A percentile compares a stretch with the other conserved stretches of the same genome.
These are phyloP conservation scores for Russula dissimulans DNA, from an alignment of 768 basidiomycete genomes.

Conservation along the genomic window DNA sequence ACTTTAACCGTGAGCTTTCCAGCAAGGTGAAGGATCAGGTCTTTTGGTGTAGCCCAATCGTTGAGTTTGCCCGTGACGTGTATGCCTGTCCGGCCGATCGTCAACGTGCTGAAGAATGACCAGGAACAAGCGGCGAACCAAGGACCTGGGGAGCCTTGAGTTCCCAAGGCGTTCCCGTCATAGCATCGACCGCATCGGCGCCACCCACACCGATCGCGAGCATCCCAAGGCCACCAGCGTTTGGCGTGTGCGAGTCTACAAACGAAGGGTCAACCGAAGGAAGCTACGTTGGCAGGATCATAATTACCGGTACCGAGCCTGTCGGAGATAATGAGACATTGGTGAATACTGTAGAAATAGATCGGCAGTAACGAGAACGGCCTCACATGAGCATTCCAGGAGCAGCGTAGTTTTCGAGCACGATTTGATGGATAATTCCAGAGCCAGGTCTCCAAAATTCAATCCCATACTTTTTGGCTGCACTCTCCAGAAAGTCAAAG, in stretches of 20 bases:
- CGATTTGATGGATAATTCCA: slow-evolving; percentile 95
- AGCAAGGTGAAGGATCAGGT: slow-evolving; percentile 88
- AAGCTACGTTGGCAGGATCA: background rate
- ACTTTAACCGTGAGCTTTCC: slow-evolving; percentile 92
- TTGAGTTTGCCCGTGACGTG: slow-evolving; percentile 79
- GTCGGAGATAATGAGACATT: slow-evolving; percentile 1
- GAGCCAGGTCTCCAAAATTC: slow-evolving; percentile 98
- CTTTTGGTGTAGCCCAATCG: slow-evolving; percentile 94
- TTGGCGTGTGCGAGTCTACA: slow-evolving; percentile 92
- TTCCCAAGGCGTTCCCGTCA: slow-evolving; percentile 98
- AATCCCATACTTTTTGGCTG: slow-evolving; percentile 84
- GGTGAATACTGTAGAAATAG: slow-evolving; percentile 10
- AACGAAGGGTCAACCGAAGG: background rate
- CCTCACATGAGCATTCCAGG: slow-evolving; percentile 86
- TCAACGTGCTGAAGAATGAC: background rate
- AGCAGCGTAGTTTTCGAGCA: slow-evolving; percentile 94
- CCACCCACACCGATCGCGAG: slow-evolving; percentile 99
- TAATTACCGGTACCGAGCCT: slow-evolving; percentile 76
- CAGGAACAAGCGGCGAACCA: slow-evolving; percentile 36
- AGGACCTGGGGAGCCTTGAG: slow-evolving; percentile 82
- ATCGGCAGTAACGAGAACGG: background rate
- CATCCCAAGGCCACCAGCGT: slow-evolving; percentile 93
- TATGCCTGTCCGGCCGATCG: slow-evolving; percentile 43
- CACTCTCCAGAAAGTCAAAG: slow-evolving; percentile 93
- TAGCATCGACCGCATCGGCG: slow-evolving; percentile 95